Base-by-base conservation (phyloP, 2,329 filamentous ascomycete species). In the Macrophomina tecta region DNA sequence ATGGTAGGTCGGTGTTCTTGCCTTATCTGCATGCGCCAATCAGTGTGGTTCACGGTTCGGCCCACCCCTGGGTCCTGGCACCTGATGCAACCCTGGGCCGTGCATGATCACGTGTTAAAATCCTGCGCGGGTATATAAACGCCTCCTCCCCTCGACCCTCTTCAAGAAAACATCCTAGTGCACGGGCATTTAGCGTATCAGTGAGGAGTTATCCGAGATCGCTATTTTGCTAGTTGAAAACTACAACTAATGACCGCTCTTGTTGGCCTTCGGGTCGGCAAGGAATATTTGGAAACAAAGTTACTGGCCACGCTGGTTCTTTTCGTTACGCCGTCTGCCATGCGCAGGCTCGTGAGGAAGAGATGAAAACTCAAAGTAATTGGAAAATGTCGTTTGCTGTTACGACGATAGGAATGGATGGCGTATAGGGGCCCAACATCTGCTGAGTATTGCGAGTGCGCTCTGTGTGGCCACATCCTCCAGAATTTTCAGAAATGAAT, bases 161-260 rank as follows among this genome's bases (percentile, higher is more conserved):
- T n/a, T 18, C 40, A 4, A 46, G 63, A 65, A 9, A 11, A 12
- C 81, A 87, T 88, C 85, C 82, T 78, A 84, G 87, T 90, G 89
- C 89, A 89, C 81, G 88, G 89, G 90, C 89, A 87, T 90, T 90
- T 92, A 86, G 89, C 86, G 87, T 89, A 87, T 87, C 89, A 90
- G 89, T 93, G 90, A 93, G 88, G 90, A 92, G 89, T 89, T 87
- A 89, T 92, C 91, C 87, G 91, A 93, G 89, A 88, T 87, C 86
- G 87, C 86, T 86, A 92, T 92, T 91, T 92, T 92, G 90, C 90
- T 92, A 91, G 89, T 91, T 92, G 90, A 91, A 91, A 91, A 91
- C 90, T 92, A 91, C 84, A 83, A 85, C 84, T 85, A 87, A 74
- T 91, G 90, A 92, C 90, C 85, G 85, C 90, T 93, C 84, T 84